phyloP scores from a whole-genome alignment of 371 early-diverging fungal genomes.

The Mortierella sp. region DNA sequence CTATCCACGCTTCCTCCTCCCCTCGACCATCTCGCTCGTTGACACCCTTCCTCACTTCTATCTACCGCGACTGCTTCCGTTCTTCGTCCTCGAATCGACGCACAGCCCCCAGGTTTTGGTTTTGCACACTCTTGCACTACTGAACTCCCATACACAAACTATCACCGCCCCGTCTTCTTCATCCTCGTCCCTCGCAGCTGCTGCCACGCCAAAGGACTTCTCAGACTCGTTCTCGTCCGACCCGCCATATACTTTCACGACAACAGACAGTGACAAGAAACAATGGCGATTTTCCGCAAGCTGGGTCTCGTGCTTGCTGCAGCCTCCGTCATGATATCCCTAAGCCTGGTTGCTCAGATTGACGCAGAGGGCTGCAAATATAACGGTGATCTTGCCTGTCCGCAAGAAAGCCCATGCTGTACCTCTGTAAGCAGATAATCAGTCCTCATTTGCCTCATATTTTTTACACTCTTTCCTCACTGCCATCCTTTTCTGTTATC shows the following conservation, averaged over 20 bases:
- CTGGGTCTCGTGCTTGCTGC: slow-evolving; percentile 20
- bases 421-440: slow-evolving; percentile 20
- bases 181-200: not conserved
- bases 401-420: slow-evolving; percentile 29
- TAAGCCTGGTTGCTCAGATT: slow-evolving; percentile 3
- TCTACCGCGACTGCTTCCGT: slow-evolving; percentile 30
- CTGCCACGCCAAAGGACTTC: slow-evolving; percentile 1
- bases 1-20: slow-evolving; percentile 33
- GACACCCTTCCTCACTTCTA: slow-evolving; percentile 20
- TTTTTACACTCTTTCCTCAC: not conserved
- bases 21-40: slow-evolving; percentile 23
- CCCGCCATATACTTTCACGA: not conserved
- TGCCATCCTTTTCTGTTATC: too few species aligned
- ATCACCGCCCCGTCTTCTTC: slow-evolving; percentile 6
- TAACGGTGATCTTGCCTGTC: slow-evolving; percentile 21
- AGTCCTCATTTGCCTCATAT: not conserved
- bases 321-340: slow-evolving; percentile 11
- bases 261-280: slow-evolving; percentile 1
- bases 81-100: slow-evolving; percentile 15
- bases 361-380: slow-evolving; percentile 22
- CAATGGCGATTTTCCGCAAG: slow-evolving; percentile 28
- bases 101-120: slow-evolving; percentile 30
- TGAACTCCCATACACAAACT: slow-evolving; percentile 18
- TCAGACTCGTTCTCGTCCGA: slow-evolving; percentile 4
- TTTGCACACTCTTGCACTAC: slow-evolving; percentile 18